A percentile compares a stretch with the other conserved stretches of the same genome.
Evolutionary conservation across 257 asterid genomes (phyloP).

Genomic region (Capsicum pubescens): DNA sequence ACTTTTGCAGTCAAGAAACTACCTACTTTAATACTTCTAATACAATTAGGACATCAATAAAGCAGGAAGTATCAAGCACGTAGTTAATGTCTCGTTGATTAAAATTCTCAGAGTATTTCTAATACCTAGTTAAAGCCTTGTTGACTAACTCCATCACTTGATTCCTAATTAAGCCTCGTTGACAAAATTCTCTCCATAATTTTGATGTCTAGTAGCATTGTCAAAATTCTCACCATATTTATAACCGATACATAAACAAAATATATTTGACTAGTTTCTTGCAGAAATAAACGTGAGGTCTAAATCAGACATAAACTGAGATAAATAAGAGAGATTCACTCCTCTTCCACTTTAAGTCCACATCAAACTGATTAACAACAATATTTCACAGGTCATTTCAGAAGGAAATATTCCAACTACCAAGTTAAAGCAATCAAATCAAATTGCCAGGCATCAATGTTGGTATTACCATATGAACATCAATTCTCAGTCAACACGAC

Average conservation of each 20-base stretch:
- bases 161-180: background rate
- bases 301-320: background rate
- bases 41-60: background rate
- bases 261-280: background rate
- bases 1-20: conserved; percentile 8
- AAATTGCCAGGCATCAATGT: background rate
- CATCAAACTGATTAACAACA: conserved; percentile 12
- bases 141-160: background rate
- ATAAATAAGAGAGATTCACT: background rate
- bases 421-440: background rate
- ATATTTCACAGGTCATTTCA: background rate
- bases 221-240: background rate
- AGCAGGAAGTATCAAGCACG: background rate
- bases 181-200: background rate
- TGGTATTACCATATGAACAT: background rate
- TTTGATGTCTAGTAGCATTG: background rate
- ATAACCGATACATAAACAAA: background rate
- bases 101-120: background rate
- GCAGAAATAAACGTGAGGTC: background rate
- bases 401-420: background rate
- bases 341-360: background rate
- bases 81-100: background rate
- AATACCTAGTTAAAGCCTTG: background rate
- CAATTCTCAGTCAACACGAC: background rate
- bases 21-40: background rate